A percentile compares a stretch with the other conserved stretches of the same genome.
phyloP scores from a whole-genome alignment of 2,329 filamentous ascomycete species.

The Colletotrichum liaoningense region DNA sequence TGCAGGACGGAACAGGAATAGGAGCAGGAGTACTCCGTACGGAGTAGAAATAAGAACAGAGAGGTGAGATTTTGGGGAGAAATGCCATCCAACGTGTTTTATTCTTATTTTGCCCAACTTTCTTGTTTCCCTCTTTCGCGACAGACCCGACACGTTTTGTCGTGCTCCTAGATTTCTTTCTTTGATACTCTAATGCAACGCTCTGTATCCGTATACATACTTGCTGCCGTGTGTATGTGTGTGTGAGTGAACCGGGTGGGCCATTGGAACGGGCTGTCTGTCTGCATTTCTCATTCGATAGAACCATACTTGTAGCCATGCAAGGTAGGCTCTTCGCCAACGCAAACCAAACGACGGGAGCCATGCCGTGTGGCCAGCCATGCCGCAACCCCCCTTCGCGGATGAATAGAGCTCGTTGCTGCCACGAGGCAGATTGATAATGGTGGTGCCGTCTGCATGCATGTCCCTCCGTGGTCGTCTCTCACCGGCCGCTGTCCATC shows the following conservation, averaged over 20 bases:
- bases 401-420: not conserved
- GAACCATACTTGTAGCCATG: not conserved
- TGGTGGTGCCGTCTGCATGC: not conserved
- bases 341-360: not conserved
- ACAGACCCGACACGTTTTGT: not conserved
- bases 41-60: not conserved
- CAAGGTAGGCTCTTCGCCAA: not conserved
- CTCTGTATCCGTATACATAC: too few relatives aligned
- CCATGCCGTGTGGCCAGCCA: not conserved
- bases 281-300: not conserved
- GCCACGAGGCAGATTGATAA: not conserved
- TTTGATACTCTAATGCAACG: not conserved
- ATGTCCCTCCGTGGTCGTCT: not conserved
- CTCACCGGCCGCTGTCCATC: not conserved
- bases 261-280: not conserved
- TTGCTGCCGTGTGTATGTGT: not conserved
- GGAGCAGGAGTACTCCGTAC: not conserved
- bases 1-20: not conserved
- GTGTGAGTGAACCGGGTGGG: not conserved
- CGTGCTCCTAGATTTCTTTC: not conserved
- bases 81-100: not conserved
- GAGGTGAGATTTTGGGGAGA: not conserved
- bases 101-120: not conserved
- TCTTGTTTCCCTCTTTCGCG: not conserved
- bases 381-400: not conserved